These are phyloP conservation scores for Phialocephala subalpina DNA, from an alignment of 2,329 filamentous ascomycete genomes.

Conservation along the genomic window DNA sequence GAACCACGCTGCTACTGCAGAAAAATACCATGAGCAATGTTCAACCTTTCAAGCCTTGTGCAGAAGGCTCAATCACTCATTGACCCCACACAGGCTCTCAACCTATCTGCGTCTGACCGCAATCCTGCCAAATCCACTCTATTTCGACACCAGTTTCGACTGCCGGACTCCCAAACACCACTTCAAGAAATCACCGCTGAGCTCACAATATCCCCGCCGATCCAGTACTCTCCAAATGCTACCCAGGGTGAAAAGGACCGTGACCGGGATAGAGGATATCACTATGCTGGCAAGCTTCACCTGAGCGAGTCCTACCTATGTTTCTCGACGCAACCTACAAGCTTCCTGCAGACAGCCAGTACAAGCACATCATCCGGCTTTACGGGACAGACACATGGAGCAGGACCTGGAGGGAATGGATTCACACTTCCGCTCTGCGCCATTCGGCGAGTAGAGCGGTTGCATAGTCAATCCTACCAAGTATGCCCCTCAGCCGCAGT, in stretches of 20 bases:
- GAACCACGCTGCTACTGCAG: constrained; percentile 24
- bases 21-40: constrained; percentile 56
- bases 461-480: constrained; percentile 90
- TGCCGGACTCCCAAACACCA: constrained; percentile 90
- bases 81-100: constrained; percentile 47
- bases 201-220: constrained; percentile 80
- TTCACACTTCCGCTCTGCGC: constrained; percentile 94
- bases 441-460: constrained; percentile 87
- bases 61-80: constrained; percentile 71
- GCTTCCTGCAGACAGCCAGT: constrained; percentile 83
- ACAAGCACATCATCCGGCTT: constrained; percentile 82
- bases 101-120: constrained; percentile 75
- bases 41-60: constrained; percentile 80
- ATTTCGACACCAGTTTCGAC: constrained; percentile 95
- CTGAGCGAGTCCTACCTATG: constrained; percentile 94
- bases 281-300: constrained; percentile 92
- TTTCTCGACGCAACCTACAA: constrained; percentile 93
- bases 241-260: constrained; percentile 75
- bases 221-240: constrained; percentile 56
- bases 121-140: constrained; percentile 91
- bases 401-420: constrained; percentile 91
- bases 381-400: constrained; percentile 91
- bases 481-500: constrained; percentile 46
- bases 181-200: constrained; percentile 97
- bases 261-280: constrained; percentile 74